phyloP scores from a whole-genome alignment of 83 land plant species.

The Thuja plicata region DNA sequence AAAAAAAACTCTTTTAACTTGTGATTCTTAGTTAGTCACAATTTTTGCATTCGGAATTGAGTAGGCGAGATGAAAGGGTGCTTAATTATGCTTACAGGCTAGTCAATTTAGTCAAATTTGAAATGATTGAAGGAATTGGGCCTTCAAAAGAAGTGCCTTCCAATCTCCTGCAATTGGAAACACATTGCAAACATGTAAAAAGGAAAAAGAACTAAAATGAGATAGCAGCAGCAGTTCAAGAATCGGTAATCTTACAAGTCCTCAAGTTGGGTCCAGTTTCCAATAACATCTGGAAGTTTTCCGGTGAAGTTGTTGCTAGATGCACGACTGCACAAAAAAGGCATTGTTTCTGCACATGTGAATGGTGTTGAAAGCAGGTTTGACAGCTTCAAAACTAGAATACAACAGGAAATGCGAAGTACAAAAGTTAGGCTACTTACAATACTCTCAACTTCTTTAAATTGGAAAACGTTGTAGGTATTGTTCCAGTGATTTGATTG shows the following conservation, averaged over 20 bases:
- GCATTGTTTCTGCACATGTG: neutral
- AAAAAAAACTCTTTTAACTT: neutral
- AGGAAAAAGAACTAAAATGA: neutral
- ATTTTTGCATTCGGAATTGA: neutral
- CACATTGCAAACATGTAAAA: neutral
- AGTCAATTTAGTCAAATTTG: conserved; percentile 25
- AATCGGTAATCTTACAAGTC: conserved; percentile 39
- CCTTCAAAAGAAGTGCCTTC: conserved; percentile 48
- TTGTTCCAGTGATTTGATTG: too few species aligned
- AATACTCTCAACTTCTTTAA: conserved; percentile 25
- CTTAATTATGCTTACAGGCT: conserved; percentile 12
- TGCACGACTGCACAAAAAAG: conserved; percentile 35
- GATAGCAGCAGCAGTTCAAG: neutral
- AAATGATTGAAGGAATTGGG: conserved; percentile 53
- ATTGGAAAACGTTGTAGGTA: too few species aligned
- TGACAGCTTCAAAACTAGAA: neutral
- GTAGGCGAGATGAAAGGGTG: neutral
- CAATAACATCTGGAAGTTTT: too few species aligned
- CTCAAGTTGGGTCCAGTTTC: conserved; percentile 37
- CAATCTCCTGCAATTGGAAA: conserved; percentile 28
- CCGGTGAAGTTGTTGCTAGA: conserved; percentile 19
- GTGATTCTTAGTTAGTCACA: neutral
- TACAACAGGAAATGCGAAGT: neutral
- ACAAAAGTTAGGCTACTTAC: conserved; percentile 24
- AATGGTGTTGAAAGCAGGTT: neutral